These are phyloP conservation scores for Botryotinia calthae DNA, from an alignment of 2,329 filamentous ascomycete species.

Conservation along the genomic window DNA sequence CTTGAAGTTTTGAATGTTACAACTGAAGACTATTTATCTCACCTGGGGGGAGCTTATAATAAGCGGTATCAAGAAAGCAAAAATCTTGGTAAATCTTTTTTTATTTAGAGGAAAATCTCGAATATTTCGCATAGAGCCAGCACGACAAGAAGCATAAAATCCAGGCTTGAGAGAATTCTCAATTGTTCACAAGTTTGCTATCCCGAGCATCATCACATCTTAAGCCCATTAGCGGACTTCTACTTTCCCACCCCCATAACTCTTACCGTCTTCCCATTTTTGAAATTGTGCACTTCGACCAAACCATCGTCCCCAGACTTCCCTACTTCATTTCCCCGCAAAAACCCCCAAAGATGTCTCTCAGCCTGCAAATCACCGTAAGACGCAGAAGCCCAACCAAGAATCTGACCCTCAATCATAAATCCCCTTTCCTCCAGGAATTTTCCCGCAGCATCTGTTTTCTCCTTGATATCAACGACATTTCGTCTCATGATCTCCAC, in stretches of 20 bases:
- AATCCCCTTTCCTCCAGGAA: not conserved
- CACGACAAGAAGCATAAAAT: not conserved
- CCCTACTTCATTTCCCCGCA: not conserved
- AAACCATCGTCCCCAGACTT: not conserved
- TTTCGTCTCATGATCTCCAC: not conserved
- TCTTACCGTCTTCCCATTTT: not conserved
- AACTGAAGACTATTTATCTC: too few relatives aligned
- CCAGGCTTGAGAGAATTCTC: not conserved
- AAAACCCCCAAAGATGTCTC: not conserved
- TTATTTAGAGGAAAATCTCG: too few relatives aligned
- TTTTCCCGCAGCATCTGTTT: not conserved
- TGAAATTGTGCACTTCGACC: not conserved
- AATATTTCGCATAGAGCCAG: fast-evolving
- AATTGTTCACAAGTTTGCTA: not conserved
- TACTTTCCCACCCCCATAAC: not conserved
- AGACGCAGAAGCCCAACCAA: not conserved
- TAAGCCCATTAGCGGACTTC: not conserved
- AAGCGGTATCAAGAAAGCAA: not conserved
- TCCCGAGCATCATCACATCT: not conserved
- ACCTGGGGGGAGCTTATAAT: too few relatives aligned
- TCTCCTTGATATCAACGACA: not conserved
- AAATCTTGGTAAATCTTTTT: not conserved
- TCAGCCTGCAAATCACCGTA: not conserved
- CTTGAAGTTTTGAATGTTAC: fast-evolving
- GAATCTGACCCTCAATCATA: not conserved